Percentiles rank a stretch among this genome's conserved stretches.
Evolutionary conservation across 768 basidiomycete genomes (phyloP).

Genomic region (Mycena metata): DNA sequence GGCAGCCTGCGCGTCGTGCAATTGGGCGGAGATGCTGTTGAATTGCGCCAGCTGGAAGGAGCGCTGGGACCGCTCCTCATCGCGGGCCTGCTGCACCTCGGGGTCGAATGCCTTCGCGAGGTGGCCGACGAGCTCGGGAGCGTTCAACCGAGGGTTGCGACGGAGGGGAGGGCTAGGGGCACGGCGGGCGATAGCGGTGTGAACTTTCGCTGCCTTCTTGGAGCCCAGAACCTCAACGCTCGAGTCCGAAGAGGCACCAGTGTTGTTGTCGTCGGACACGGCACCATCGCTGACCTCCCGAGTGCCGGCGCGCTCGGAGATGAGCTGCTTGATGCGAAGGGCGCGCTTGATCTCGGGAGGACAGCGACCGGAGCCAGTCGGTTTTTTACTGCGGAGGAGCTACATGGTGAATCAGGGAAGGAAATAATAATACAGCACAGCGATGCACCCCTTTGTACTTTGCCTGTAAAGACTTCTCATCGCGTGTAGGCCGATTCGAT

Average conservation of each 20-base stretch:
- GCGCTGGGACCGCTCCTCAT: constrained; percentile 12
- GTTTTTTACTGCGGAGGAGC: constrained; percentile 41
- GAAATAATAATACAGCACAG: neutral
- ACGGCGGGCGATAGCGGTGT: constrained; percentile 5
- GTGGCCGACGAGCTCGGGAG: neutral
- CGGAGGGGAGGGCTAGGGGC: constrained; percentile 1
- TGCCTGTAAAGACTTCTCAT: neutral
- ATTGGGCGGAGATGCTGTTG: neutral
- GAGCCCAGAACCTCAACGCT: neutral
- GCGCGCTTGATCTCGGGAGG: constrained; percentile 41
- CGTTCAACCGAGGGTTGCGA: neutral
- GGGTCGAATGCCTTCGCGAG: constrained; percentile 4
- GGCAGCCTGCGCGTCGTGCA: constrained; percentile 20
- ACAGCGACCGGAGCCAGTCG: constrained; percentile 43
- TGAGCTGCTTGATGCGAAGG: constrained; percentile 38
- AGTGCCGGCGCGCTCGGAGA: constrained; percentile 39
- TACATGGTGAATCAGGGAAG: neutral
- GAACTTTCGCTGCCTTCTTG: neutral
- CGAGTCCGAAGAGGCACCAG: constrained; percentile 5
- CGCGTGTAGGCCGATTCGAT: neutral
- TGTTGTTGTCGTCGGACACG: constrained; percentile 32
- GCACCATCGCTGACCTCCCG: constrained; percentile 25
- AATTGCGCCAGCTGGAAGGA: constrained; percentile 7
- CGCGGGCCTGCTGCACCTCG: neutral
- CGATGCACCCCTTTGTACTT: constrained; percentile 2